Conservation (phyloP, 2,329 filamentous ascomycete genomes). For the Monascus ruber region DNA sequence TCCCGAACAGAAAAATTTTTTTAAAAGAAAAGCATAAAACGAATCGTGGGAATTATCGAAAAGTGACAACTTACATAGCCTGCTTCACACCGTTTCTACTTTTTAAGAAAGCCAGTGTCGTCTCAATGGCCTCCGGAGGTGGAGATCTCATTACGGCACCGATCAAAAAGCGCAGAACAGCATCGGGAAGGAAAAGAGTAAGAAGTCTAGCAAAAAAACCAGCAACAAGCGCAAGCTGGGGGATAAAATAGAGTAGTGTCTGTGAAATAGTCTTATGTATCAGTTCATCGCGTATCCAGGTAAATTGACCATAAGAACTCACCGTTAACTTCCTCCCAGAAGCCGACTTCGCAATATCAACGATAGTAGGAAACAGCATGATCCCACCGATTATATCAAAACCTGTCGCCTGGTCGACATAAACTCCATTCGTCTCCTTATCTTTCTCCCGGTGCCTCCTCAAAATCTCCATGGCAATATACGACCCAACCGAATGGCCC, state of each 20-base stretch:
- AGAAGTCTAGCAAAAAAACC: constrained; percentile 32
- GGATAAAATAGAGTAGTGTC: constrained; percentile 22
- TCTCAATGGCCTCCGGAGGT: constrained; percentile 30
- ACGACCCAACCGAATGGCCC: constrained; percentile 64
- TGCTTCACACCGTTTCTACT: constrained; percentile 41
- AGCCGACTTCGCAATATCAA: constrained; percentile 55
- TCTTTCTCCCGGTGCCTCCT: constrained; percentile 40
- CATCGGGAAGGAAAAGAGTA: constrained; percentile 30
- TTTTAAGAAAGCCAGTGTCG: constrained; percentile 41
- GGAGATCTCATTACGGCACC: constrained; percentile 29
- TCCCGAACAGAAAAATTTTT: background rate
- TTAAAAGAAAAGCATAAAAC: background rate
- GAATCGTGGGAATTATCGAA: background rate
- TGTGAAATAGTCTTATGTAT: constrained; percentile 4
- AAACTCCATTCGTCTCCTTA: constrained; percentile 15
- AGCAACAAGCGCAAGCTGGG: constrained; percentile 26
- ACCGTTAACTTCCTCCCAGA: constrained; percentile 45
- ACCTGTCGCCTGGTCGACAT: constrained; percentile 1
- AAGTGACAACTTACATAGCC: constrained; percentile 35
- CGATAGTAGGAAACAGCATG: constrained; percentile 62
- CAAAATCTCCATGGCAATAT: constrained; percentile 59
- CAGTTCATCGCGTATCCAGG: background rate
- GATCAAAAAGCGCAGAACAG: constrained; percentile 33
- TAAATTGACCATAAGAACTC: constrained; percentile 1
- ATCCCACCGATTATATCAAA: constrained; percentile 42